Evolutionary conservation across 169 alveolate species (phyloP), one percentile per base, ranked within the genome.

Genomic region (Toxoplasma gondii): DNA sequence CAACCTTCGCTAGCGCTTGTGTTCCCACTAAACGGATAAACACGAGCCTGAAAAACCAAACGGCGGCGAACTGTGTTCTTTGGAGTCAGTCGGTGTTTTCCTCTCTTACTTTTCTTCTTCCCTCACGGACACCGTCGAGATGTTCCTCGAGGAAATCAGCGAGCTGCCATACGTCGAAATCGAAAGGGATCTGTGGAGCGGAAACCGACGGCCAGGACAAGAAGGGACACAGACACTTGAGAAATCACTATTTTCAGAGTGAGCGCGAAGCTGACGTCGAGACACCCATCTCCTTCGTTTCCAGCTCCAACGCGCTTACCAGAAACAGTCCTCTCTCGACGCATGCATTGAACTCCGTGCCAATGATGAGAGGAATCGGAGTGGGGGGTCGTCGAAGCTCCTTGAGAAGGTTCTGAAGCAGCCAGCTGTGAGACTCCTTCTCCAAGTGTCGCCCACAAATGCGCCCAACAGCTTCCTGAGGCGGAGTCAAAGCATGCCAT

Each of bases 121-220:
- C 91, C 41, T 84, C 49, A 7, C 91, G 70, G 69, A 49, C 91
- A 17, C 31, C 74, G 44, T 84, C 91, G 78, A 84, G 91, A 31
- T 84, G 39, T 49, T 84, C 78, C 78, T 84, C 91, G 45, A 84
- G 91, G 45, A 84, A 84, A 45, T 84, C 91, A n/a, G 91, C 91
- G 45, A 84, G 49, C n/a, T 24, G 54, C 91, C 91, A 84, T 29
- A 84, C 91, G 49, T 84, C 91, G 45, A 84, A 84, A 31, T 84
- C 78, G 78, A 29, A 53, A 19, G 91, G 91, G 44, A 84, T 84
- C 91, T 84, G 78, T 36, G 67, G 19, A 82, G 64, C 31, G 9
- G 67, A 43, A 39, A 41, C 44, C 5, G 53, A 80, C 54, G 53
- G 10, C 88, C 4, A 49, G 58, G 58, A 49, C 4, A 12, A 49